Conservation (phyloP, 805 yeast species). For the Ogataea saltuana region DNA sequence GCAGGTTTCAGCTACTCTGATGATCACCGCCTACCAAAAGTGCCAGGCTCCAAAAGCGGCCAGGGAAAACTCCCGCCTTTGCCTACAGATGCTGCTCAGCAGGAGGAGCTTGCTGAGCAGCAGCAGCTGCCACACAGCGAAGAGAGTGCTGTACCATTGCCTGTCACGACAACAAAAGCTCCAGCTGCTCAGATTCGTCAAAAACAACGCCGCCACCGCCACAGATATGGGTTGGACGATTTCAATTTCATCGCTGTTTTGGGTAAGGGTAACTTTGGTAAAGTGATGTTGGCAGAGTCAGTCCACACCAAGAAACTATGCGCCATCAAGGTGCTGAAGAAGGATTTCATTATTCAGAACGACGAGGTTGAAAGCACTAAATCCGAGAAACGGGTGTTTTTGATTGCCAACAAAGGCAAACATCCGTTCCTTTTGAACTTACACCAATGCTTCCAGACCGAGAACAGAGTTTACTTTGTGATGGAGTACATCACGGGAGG, state of each 20-base stretch:
- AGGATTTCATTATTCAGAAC: conserved; percentile 91
- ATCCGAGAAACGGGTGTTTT: conserved; percentile 91
- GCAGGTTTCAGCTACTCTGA: conserved; percentile 13
- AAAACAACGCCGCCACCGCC: conserved; percentile 47
- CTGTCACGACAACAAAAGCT: conserved; percentile 20
- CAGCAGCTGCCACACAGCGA: no score
- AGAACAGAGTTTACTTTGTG: conserved; percentile 93
- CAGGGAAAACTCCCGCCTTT: conserved; percentile 4
- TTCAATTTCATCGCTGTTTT: conserved; percentile 91
- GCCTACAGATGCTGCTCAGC: conserved; percentile 4
- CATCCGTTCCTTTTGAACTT: conserved; percentile 93
- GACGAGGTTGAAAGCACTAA: conserved; percentile 95
- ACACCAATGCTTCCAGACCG: conserved; percentile 97
- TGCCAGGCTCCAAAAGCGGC: not conserved
- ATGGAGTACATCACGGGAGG: conserved; percentile 99
- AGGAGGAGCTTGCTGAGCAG: no score
- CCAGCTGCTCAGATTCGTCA: conserved; percentile 31
- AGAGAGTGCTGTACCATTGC: no score
- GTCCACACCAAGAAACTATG: conserved; percentile 78
- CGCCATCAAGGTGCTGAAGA: conserved; percentile 95
- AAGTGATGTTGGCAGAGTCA: conserved; percentile 95
- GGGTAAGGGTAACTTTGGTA: conserved; percentile 98
- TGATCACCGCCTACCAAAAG: conserved; percentile 20
- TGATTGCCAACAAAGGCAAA: conserved; percentile 68
- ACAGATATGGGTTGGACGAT: conserved; percentile 89